Evolutionary conservation across 352 stramenopile species (phyloP), one percentile per base, ranked within the genome.

Genomic region (Pythium rishiriense): DNA sequence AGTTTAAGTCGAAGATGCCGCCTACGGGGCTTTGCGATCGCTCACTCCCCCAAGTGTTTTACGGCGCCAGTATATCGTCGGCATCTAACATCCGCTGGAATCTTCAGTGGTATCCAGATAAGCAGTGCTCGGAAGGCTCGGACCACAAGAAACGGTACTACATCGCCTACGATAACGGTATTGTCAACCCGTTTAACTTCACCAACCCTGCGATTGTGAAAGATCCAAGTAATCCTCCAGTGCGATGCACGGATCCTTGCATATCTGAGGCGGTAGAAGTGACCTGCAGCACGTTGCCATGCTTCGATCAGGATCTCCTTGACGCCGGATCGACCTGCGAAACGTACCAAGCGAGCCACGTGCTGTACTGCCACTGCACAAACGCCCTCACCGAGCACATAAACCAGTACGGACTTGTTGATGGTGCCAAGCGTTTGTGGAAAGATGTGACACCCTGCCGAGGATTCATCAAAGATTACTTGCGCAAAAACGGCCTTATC

Each of bases 351-450:
- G 75, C 74, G 33, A 87, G 70, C 49, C 78, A 89, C 43, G 68
- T 87, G 4, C 75, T 91, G 15, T 90, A 87, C 33, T 96, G 87
- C 53, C 75, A 90, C 1, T 96, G 87, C 57, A 90, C 75, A 6
- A 58, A 74, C 9, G 69, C 78, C 2, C 48, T 96, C 1, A 66
- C 80, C 1, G 64, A 67, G 0, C 83, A 71, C 48, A 85, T 96
- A 0, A 43, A 59, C 0, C 49, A 70, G 1, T 55, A 85, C 2
- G 85, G 87, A 2, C 37, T 91, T 9, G 64, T 91, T 9, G 29
- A 82, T 11, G 85, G 85, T 1, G 72, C 84, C 1, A 58, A 79
- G 12, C 54, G 61, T 37, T 75, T 94, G 10, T 94, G 83, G 83
- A 49, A 72, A 0, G 66, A 72, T 10, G 76, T 81, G 39, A 41